Percentiles rank a stretch among this genome's conserved stretches.
Conservation (phyloP, 1,139 yeast genomes). For the Diutina catenulata region DNA sequence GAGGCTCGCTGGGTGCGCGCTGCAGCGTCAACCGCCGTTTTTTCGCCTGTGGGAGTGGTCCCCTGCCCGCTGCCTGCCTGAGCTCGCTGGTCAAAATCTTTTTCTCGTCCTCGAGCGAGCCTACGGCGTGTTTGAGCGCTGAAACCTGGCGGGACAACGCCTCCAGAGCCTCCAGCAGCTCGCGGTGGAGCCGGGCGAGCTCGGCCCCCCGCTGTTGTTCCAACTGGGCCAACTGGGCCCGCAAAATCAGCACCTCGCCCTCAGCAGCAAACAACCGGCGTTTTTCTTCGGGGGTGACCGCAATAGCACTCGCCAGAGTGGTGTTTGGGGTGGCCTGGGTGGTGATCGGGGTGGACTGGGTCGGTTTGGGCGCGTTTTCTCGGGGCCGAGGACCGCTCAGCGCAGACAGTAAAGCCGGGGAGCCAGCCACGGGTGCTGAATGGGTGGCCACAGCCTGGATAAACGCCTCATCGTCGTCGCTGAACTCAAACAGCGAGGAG, state of each 20-base stretch:
- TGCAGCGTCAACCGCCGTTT: too few relatives aligned
- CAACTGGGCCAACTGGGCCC: slow-evolving; percentile 47
- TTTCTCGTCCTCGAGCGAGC: slow-evolving; percentile 57
- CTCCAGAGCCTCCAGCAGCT: slow-evolving; percentile 18
- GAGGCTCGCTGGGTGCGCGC: too few relatives aligned
- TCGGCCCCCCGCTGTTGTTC: slow-evolving; percentile 34
- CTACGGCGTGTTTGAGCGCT: slow-evolving; percentile 32
- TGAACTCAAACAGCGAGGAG: slow-evolving; percentile 12
- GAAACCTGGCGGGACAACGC: slow-evolving; percentile 31
- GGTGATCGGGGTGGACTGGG: neutral
- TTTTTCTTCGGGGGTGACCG: slow-evolving; percentile 7
- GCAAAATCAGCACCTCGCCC: slow-evolving; percentile 69
- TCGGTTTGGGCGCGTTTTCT: neutral
- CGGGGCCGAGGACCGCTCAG: neutral
- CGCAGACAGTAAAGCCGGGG: neutral
- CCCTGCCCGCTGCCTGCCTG: slow-evolving; percentile 10
- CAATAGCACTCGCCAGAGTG: neutral
- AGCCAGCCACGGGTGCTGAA: slow-evolving; percentile 6
- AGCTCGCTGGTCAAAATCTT: slow-evolving; percentile 44
- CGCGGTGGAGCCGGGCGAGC: slow-evolving; percentile 26
- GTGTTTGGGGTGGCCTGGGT: slow-evolving; percentile 7
- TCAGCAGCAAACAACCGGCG: slow-evolving; percentile 36
- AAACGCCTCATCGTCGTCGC: slow-evolving; percentile 29
- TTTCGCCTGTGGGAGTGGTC: slow-evolving; percentile 13
- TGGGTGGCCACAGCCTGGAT: slow-evolving; percentile 8